phyloP scores from a whole-genome alignment of 1,284 basidiomycete genomes.

The Ceratobasidium sp. region DNA sequence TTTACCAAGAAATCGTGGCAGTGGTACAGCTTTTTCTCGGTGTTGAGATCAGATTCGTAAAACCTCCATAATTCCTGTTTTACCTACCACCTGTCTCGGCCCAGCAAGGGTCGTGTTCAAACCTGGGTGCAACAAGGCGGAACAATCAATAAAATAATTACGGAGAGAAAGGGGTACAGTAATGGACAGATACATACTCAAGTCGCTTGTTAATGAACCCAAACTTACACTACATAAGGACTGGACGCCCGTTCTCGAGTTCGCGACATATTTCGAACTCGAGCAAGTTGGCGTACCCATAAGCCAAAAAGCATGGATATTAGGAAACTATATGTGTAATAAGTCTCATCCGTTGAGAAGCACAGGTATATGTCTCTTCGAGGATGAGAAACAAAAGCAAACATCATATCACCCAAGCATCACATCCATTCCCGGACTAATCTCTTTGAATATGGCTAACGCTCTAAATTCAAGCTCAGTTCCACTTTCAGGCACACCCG shows the following conservation, averaged over 20 bases:
- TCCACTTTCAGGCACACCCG: neutral
- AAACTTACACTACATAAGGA: constrained; percentile 91
- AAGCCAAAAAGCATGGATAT: neutral
- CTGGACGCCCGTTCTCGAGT: constrained; percentile 94
- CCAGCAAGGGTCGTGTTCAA: constrained; percentile 21
- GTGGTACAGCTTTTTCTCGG: too few species aligned
- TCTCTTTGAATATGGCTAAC: constrained; percentile 82
- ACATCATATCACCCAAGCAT: constrained; percentile 69
- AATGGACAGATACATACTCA: constrained; percentile 69
- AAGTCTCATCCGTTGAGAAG: too few species aligned
- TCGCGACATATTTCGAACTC: constrained; percentile 89
- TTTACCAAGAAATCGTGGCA: too few species aligned
- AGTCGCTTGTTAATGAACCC: constrained; percentile 99
- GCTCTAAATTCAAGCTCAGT: too few species aligned
- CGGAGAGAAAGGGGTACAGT: neutral
- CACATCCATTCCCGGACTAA: constrained; percentile 83
- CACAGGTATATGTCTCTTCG: too few species aligned
- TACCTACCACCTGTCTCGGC: neutral
- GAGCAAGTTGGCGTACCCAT: constrained; percentile 80
- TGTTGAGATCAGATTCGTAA: too few species aligned
- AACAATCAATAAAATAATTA: neutral
- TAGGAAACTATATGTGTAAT: constrained; percentile 24
- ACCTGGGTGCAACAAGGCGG: constrained; percentile 21
- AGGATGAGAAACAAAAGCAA: neutral
- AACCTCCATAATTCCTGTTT: too few species aligned